phyloP scores from a whole-genome alignment of 306 rosid species.

The Datisca glomerata region DNA sequence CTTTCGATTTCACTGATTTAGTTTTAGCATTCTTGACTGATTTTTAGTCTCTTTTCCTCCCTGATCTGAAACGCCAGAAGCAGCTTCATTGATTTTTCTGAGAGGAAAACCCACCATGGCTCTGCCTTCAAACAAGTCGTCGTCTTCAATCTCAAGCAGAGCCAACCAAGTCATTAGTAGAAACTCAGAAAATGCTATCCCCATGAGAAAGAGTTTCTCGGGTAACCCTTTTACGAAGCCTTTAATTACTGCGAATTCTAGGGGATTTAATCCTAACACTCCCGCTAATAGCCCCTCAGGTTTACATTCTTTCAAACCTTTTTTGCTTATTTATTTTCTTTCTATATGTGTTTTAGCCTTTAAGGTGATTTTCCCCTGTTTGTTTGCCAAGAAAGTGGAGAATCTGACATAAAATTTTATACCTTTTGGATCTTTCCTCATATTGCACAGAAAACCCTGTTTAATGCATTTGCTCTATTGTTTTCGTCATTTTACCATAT shows the following conservation, averaged over 20 bases:
- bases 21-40: neutral
- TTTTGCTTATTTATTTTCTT: neutral
- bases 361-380: conserved; percentile 2
- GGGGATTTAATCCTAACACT: conserved; percentile 39
- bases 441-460: no score
- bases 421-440: no score
- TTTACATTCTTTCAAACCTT: neutral
- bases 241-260: conserved; percentile 28
- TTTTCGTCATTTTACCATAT: no score
- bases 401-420: neutral
- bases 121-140: conserved; percentile 36
- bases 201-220: conserved; percentile 55
- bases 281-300: conserved; percentile 70
- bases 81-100: neutral
- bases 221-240: conserved; percentile 67
- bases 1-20: no score
- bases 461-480: neutral
- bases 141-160: conserved; percentile 21
- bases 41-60: neutral
- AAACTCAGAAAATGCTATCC: conserved; percentile 45
- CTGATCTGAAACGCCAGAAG: neutral
- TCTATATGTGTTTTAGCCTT: neutral
- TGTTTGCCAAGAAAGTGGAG: conserved; percentile 22
- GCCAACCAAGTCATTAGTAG: conserved; percentile 31
- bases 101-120: conserved; percentile 16